Conservation (phyloP, 768 basidiomycete species). For the Hysterangium stoloniferum region DNA sequence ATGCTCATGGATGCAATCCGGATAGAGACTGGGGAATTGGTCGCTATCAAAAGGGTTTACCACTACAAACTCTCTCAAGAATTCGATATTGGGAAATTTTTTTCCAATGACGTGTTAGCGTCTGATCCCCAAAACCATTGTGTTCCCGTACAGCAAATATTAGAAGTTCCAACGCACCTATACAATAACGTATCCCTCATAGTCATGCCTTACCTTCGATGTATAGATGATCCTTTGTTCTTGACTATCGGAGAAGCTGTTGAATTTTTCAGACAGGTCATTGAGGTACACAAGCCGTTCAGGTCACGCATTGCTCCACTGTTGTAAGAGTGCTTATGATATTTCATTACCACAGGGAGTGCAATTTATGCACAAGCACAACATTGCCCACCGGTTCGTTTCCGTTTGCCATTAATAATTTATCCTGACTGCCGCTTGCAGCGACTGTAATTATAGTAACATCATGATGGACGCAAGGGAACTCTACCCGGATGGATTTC, state of each 20-base stretch:
- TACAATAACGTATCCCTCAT: conserved; percentile 15
- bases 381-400: conserved; percentile 31
- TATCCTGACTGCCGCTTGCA: not conserved
- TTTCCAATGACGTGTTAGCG: conserved; percentile 16
- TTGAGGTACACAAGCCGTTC: conserved; percentile 20
- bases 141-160: conserved; percentile 21
- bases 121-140: conserved; percentile 24
- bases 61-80: conserved; percentile 8
- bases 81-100: conserved; percentile 14
- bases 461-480: conserved; percentile 17
- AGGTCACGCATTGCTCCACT: not conserved
- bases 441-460: conserved; percentile 13
- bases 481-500: conserved; percentile 15
- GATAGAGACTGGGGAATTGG: conserved; percentile 15
- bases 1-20: conserved; percentile 16
- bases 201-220: conserved; percentile 24
- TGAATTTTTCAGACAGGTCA: conserved; percentile 24
- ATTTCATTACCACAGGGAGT: conserved; percentile 22
- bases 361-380: conserved; percentile 30
- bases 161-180: conserved; percentile 17
- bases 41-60: conserved; percentile 18
- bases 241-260: conserved; percentile 25
- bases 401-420: not conserved
- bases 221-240: conserved; percentile 20
- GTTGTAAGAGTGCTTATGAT: not conserved